Conservation (phyloP, 2,329 filamentous ascomycete genomes). For the Zarea fungicola region DNA sequence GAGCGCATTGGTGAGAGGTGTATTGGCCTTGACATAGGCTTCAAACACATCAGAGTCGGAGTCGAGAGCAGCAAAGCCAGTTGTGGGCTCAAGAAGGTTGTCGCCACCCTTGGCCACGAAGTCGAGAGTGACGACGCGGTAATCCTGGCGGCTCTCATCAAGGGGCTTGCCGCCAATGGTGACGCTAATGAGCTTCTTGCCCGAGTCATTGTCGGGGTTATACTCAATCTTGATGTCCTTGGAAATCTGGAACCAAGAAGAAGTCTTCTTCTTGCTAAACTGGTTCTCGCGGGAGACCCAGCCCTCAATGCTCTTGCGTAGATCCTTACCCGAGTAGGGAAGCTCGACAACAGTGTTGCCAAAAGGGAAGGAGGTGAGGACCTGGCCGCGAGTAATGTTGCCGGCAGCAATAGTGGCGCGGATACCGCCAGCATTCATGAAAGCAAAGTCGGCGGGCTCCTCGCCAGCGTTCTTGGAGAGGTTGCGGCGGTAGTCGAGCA, state of each 20-base stretch:
- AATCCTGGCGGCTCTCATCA: conserved; percentile 37
- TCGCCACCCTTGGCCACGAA: conserved; percentile 60
- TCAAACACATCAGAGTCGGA: conserved; percentile 50
- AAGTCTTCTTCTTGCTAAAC: conserved; percentile 46
- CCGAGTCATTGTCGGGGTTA: conserved; percentile 45
- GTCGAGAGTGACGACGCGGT: conserved; percentile 57
- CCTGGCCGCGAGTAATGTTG: conserved; percentile 56
- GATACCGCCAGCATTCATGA: conserved; percentile 61
- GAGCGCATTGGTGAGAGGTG: conserved; percentile 44
- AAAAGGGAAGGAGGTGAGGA: conserved; percentile 61
- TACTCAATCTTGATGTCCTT: conserved; percentile 51
- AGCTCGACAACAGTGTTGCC: conserved; percentile 60
- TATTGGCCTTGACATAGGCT: conserved; percentile 42
- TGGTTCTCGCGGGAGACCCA: conserved; percentile 50
- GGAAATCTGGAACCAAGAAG: conserved; percentile 58
- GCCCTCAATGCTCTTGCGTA: conserved; percentile 56
- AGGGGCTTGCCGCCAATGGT: conserved; percentile 45
- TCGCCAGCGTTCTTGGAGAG: conserved; percentile 32
- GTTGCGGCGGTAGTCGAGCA: conserved; percentile 55
- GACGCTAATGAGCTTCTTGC: conserved; percentile 47
- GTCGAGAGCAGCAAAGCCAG: conserved; percentile 41
- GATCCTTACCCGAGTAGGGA: conserved; percentile 43
- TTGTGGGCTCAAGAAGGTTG: conserved; percentile 46
- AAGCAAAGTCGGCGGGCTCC: conserved; percentile 45
- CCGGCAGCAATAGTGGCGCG: conserved; percentile 58